Conservation (phyloP, 805 yeast species). For the Nakazawaea ishiwadae region DNA sequence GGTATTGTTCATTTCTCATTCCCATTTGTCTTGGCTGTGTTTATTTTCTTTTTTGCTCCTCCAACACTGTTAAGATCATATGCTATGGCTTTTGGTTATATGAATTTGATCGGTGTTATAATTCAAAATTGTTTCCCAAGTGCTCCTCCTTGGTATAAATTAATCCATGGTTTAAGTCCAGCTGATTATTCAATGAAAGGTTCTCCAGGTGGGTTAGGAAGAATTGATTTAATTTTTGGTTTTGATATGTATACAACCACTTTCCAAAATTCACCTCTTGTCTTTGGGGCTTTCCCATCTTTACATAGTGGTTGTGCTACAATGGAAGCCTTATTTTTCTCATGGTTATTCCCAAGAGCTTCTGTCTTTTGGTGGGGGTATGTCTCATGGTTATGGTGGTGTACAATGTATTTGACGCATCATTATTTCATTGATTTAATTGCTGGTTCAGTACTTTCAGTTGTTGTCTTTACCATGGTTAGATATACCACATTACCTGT, state of each 20-base stretch:
- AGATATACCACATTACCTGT: constrained; percentile 64
- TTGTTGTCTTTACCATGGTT: constrained; percentile 63
- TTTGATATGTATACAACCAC: constrained; percentile 78
- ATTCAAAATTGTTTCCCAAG: constrained; percentile 83
- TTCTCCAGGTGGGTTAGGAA: constrained; percentile 90
- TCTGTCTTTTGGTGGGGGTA: constrained; percentile 66
- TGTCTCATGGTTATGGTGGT: constrained; percentile 97
- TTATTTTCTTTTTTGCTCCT: constrained; percentile 84
- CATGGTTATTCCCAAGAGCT: constrained; percentile 73
- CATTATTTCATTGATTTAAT: constrained; percentile 92
- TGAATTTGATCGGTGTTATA: constrained; percentile 83
- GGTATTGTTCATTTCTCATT: constrained; percentile 88
- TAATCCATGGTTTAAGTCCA: constrained; percentile 76
- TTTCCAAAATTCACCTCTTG: constrained; percentile 82
- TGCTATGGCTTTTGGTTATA: constrained; percentile 92
- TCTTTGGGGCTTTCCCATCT: constrained; percentile 77
- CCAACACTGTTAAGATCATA: constrained; percentile 80
- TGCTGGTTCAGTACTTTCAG: constrained; percentile 87
- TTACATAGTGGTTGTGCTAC: constrained; percentile 93
- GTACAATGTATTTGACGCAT: constrained; percentile 96
- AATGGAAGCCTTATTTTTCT: constrained; percentile 84
- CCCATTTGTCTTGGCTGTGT: constrained; percentile 79
- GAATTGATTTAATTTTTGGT: constrained; percentile 79
- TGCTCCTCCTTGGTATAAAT: constrained; percentile 97
- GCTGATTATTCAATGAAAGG: constrained; percentile 92